Evolutionary conservation across 2,329 filamentous ascomycete species (phyloP).

Genomic region (Septoria petroselini): DNA sequence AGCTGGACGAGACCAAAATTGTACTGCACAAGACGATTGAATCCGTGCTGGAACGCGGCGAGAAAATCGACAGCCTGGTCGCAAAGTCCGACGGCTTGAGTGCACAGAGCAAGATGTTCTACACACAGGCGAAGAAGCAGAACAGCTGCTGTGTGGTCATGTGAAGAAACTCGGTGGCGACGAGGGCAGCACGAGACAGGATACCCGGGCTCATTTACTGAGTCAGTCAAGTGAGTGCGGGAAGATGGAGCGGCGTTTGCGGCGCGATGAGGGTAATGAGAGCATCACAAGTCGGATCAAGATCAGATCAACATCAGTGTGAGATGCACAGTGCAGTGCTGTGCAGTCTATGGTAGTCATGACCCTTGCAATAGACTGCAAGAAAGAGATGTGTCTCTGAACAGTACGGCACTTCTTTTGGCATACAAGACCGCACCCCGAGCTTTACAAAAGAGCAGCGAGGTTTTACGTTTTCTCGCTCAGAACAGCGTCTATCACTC

Average conservation of each 20-base stretch:
- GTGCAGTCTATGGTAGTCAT: conserved; percentile 1
- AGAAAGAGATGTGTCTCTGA: neutral
- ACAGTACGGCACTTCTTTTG: too few species aligned
- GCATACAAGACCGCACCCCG: too few species aligned
- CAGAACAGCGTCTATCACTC: too few species aligned
- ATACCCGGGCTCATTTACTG: neutral
- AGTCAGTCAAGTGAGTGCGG: neutral
- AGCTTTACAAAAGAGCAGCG: too few species aligned
- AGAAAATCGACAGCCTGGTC: conserved; percentile 94
- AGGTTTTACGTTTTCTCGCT: too few species aligned
- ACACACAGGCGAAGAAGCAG: conserved; percentile 66
- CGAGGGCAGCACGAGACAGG: neutral
- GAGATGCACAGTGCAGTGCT: too few species aligned
- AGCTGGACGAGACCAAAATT: conserved; percentile 96
- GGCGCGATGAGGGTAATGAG: neutral
- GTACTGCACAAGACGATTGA: conserved; percentile 96
- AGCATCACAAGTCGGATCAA: neutral
- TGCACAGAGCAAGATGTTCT: conserved; percentile 96
- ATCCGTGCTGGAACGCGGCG: conserved; percentile 82
- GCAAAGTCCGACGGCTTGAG: conserved; percentile 89
- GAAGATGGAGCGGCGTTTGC: neutral
- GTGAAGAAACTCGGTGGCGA: conserved; percentile 39
- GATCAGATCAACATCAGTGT: too few species aligned
- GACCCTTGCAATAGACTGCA: conserved; percentile 1
- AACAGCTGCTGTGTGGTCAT: conserved; percentile 59